These are phyloP conservation scores for Cercospora sp. DNA, from an alignment of 2,329 filamentous ascomycete genomes.

Conservation along the genomic window DNA sequence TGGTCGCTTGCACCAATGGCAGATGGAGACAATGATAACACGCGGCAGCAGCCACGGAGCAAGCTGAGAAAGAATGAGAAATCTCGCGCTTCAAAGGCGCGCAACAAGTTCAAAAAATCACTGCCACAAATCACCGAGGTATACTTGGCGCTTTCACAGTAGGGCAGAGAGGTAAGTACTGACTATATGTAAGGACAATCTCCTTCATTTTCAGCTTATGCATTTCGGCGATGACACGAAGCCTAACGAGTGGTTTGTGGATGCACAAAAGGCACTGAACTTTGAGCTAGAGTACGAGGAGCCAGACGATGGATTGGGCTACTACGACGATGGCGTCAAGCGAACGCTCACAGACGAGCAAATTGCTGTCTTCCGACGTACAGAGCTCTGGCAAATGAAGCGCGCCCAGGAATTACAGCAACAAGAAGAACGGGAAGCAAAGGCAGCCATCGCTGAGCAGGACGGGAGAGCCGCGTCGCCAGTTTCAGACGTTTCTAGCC, in stretches of 20 bases:
- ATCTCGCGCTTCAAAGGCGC: slow-evolving; percentile 17
- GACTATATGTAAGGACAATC: slow-evolving; percentile 43
- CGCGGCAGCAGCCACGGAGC: neutral
- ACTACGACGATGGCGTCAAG: slow-evolving; percentile 82
- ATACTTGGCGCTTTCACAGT: slow-evolving; percentile 16
- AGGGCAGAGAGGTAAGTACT: slow-evolving; percentile 35
- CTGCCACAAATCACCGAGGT: slow-evolving; percentile 37
- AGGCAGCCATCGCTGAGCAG: slow-evolving; percentile 12
- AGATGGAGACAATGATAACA: neutral
- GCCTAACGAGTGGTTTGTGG: slow-evolving; percentile 39
- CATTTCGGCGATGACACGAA: slow-evolving; percentile 46
- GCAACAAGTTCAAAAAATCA: slow-evolving; percentile 20
- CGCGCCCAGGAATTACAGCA: slow-evolving; percentile 43
- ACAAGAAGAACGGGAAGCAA: slow-evolving; percentile 18
- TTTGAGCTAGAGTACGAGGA: slow-evolving; percentile 38
- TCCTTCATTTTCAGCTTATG: slow-evolving; percentile 45
- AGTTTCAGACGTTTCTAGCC: slow-evolving; percentile 30
- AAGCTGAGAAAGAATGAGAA: slow-evolving; percentile 16
- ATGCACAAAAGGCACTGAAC: slow-evolving; percentile 31
- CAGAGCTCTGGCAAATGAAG: slow-evolving; percentile 74
- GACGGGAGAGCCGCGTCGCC: slow-evolving; percentile 21
- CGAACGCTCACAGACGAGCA: slow-evolving; percentile 89
- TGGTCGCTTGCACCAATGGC: neutral
- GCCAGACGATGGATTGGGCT: slow-evolving; percentile 67
- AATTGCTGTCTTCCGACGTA: slow-evolving; percentile 86